These are phyloP conservation scores for Kodamaea kaohsiungensis DNA, from an alignment of 805 yeast genomes.

Conservation along the genomic window DNA sequence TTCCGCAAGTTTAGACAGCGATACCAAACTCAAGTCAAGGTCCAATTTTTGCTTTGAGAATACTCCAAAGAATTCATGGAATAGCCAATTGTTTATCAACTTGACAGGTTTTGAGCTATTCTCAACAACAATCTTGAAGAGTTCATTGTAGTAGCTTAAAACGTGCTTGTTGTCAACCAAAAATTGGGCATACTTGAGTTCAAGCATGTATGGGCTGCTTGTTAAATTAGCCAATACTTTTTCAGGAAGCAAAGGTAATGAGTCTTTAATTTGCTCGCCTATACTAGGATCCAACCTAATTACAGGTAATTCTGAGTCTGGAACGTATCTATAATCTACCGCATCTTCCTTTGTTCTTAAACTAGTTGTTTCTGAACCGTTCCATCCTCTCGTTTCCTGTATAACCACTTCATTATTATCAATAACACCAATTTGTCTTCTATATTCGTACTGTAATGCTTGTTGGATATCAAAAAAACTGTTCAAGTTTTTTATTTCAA, in stretches of 20 bases:
- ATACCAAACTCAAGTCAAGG: slow-evolving; percentile 25
- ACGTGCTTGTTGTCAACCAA: slow-evolving; percentile 53
- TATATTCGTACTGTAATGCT: slow-evolving; percentile 74
- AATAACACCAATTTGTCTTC: slow-evolving; percentile 61
- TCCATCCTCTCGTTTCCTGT: slow-evolving; percentile 91
- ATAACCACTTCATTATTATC: slow-evolving; percentile 28
- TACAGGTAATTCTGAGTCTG: slow-evolving; percentile 85
- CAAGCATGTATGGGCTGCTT: slow-evolving; percentile 43
- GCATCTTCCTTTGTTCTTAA: slow-evolving; percentile 78
- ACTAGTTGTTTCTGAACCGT: slow-evolving; percentile 66
- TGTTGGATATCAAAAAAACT: slow-evolving; percentile 76
- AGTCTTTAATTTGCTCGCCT: slow-evolving; percentile 37
- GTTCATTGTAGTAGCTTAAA: slow-evolving; percentile 51
- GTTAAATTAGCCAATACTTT: slow-evolving; percentile 48
- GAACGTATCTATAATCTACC: slow-evolving; percentile 89
- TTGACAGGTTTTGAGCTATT: slow-evolving; percentile 28
- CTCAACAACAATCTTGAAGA: slow-evolving; percentile 31
- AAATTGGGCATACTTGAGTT: slow-evolving; percentile 74
- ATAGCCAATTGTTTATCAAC: slow-evolving; percentile 72
- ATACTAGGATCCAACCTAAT: slow-evolving; percentile 49
- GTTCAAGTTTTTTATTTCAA: slow-evolving; percentile 88
- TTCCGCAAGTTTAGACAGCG: slow-evolving; percentile 51
- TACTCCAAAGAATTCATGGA: slow-evolving; percentile 77
- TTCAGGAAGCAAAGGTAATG: slow-evolving; percentile 66
- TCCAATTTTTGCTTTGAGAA: slow-evolving; percentile 52